Base-by-base conservation (phyloP, 768 basidiomycete genomes). In the Agaricus sinodeliciosus region DNA sequence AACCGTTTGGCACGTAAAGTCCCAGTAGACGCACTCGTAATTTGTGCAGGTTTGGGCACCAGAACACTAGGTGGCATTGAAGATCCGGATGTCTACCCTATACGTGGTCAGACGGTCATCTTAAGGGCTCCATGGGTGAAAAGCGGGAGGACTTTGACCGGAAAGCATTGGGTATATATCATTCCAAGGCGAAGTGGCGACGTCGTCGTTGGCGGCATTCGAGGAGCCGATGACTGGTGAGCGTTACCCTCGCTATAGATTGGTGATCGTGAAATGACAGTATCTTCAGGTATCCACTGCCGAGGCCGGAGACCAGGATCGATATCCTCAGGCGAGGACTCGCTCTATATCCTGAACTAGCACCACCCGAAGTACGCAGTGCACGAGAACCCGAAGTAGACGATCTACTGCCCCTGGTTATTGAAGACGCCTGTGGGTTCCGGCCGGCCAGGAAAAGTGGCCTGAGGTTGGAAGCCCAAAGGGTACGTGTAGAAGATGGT, bases 91-190 rank as follows among this genome's bases (percentile, higher is more conserved):
- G 69, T 93, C 16, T 81, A 80, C 62, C 89, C 93, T 0, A 78
- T 92, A 57, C 74, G 91, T 34, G 93, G 93, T 5, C 94, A 95
- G 68, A 85, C 89, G 0, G 81, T 93, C 4, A 63, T 93, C 13
- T 71, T 94, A 16, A 68, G 78, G 43, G 87, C 89, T 1, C 85
- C 88, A 0, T 76, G 78, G 68, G 69, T 90, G 40, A 75, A 79
- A 22, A 78, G 75, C 59, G 83, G 83, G 4, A 68, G 72, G 54
- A 78, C 81, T 0, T 58, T 76, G 13, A 63, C 67, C 1, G 76
- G 75, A 3, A 64, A 69, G 2, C 16, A 41, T 8, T 72, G 72
- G 69, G 80, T 82, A 41, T 88, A 86, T 64, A 72, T 84, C 51
- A 84, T 88, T 58, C 82, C 85, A 13, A 67, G 85, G 57, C 64